Evolutionary conservation across 768 basidiomycete species (phyloP).

Genomic region (Collybiopsis luxurians): DNA sequence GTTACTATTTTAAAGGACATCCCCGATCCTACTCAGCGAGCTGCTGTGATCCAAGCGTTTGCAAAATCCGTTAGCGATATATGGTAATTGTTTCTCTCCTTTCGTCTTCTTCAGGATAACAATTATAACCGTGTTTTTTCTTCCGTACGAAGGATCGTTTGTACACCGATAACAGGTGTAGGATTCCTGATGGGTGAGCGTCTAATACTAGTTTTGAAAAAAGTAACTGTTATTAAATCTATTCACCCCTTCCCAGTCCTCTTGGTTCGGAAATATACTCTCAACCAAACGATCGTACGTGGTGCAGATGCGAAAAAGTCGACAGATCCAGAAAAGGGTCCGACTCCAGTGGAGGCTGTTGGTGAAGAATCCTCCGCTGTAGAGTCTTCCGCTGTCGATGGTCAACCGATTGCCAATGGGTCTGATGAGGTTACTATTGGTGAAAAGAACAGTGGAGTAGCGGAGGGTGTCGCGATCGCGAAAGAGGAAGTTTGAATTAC

Average conservation of each 20-base stretch:
- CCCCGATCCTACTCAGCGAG: constrained; percentile 43
- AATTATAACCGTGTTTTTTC: no score
- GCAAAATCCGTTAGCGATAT: constrained; percentile 60
- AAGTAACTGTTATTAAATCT: no score
- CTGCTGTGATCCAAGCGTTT: constrained; percentile 57
- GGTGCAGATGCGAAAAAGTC: not conserved
- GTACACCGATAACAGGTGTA: constrained; percentile 53
- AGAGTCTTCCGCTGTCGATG: no score
- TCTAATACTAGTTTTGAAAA: no score
- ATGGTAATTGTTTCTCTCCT: no score
- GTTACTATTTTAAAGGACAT: constrained; percentile 44
- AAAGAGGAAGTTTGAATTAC: no score
- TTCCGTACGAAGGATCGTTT: no score
- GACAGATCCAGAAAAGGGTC: not conserved
- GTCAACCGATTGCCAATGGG: not conserved
- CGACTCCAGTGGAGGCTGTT: not conserved
- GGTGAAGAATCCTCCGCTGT: no score
- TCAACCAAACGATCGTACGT: not conserved
- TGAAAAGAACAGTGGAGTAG: no score
- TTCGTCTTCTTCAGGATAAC: no score
- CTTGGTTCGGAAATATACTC: constrained; percentile 2
- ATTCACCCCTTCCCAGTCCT: no score
- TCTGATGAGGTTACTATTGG: not conserved
- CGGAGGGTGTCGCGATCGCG: no score
- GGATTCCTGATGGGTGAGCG: constrained; percentile 51